Base-by-base conservation (phyloP, 2,329 filamentous ascomycete genomes). In the Plectosphaerella plurivora region DNA sequence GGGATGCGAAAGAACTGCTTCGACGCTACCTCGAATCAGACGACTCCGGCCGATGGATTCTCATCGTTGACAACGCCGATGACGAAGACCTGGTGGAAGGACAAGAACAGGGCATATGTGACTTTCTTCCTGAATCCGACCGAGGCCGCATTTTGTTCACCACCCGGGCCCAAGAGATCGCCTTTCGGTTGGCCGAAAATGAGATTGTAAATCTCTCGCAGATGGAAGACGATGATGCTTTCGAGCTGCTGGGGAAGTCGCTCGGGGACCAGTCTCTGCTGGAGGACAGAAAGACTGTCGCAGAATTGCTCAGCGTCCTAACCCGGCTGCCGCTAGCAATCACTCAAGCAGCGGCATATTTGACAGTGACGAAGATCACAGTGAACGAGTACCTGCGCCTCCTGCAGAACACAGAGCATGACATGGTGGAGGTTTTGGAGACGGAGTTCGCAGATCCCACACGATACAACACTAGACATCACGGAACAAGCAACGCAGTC, bases 331-430 rank as follows among this genome's bases (percentile, higher is more conserved):
- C 71, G 0, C 60, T 70, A 1, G 68, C 65, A 4, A 74, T 73
- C n/a, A 57, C 58, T 1, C 66, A 74, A 59, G 68, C 73, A 2
- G 63, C 67, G 5, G 69, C 71, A 4, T 76, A 73, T 46, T 60
- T 77, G 15, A 71, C 68, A 33, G 47, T 47, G 12, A 68, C 55
- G 16, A 47, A 54, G 15, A 54, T 60, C 5, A 22, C 63, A 1
- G 49, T 69, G 3, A 5, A 25, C 0, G 49, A 65, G 20, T 76
- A 76, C 54, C 50, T 75, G 4, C 45, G 18, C 1, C 63, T 73
- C 0, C 55, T 73, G 7, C 51, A 52, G 5, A 58, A 55, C 5
- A 65, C 65, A 0, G 60, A 72, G 6, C 16, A 70, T 14, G 59
- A 70, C 11, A 52, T 59, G 7, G 55, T 68, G 5, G 55, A 60